These are phyloP conservation scores for Excoecaria cochinchinensis DNA, from an alignment of 345 rosid genomes.

Conservation along the genomic window DNA sequence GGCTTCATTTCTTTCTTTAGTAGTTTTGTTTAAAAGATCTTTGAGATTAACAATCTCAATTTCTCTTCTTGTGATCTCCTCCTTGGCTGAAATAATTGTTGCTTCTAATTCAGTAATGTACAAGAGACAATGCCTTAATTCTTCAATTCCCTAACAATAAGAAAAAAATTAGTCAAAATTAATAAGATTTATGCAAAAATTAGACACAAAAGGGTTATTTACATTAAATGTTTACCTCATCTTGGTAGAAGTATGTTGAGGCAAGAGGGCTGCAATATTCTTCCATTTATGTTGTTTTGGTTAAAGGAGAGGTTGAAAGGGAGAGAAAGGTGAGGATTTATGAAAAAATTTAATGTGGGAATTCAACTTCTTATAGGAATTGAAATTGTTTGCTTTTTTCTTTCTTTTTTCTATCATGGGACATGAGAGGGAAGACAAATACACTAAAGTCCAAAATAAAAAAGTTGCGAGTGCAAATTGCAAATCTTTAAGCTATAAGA, in stretches of 20 bases:
- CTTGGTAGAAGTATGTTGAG: slow-evolving; percentile 34
- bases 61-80: slow-evolving; percentile 48
- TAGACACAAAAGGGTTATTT: background rate
- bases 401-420: slow-evolving; percentile 26
- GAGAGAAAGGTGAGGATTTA: background rate
- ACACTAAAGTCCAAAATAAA: slow-evolving; percentile 35
- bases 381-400: slow-evolving; percentile 4
- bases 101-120: slow-evolving; percentile 51
- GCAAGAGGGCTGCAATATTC: slow-evolving; percentile 39
- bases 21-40: slow-evolving; percentile 34
- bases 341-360: background rate
- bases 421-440: slow-evolving; percentile 31
- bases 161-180: background rate
- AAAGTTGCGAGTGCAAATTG: slow-evolving; percentile 7
- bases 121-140: slow-evolving; percentile 38
- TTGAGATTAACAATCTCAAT: slow-evolving; percentile 41
- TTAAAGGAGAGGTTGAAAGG: background rate
- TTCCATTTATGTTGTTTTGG: slow-evolving; percentile 33
- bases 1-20: slow-evolving; percentile 49
- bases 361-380: slow-evolving; percentile 32
- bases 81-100: slow-evolving; percentile 44
- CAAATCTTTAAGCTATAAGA: slow-evolving; percentile 14
- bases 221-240: slow-evolving; percentile 32
- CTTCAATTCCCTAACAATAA: slow-evolving; percentile 47
- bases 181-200: background rate